Evolutionary conservation across 2,329 filamentous ascomycete genomes (phyloP), one percentile per base, ranked within the genome.

Genomic region (Escovopsis sp.): DNA sequence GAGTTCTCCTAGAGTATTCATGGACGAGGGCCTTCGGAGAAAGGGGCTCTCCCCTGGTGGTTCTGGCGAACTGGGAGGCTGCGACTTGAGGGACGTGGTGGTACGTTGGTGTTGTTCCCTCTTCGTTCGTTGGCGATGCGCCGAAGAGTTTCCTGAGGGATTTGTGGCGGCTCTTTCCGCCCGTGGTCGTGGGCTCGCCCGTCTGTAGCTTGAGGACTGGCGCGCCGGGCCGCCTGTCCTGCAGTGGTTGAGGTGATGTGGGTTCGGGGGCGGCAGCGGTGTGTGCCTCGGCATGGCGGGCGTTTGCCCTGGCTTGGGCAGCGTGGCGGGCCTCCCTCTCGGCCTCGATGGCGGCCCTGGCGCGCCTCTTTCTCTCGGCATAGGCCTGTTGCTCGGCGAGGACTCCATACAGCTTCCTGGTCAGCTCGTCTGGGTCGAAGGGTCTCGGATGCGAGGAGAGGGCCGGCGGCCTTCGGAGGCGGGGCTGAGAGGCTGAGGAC

Each of bases 371-470:
- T 43, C 48, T 50, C 35, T 62, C 57, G 4, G 58, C 53, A 11
- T 50, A 48, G 7, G 55, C 52, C 39, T 65, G 66, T 41, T 68
- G 66, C 39, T 73, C 61, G 5, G 58, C 60, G 12, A 70, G 53
- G 14, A 76, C 64, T 10, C 61, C 42, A 33, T 60, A 57, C 17
- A 77, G 58, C 14, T 70, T 65, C 23, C 64, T 60, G 10, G 62
- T 60, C 19, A 77, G 52, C 37, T 77, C 71, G 19, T 67, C 61
- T 0, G 72, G 58, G 40, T 76, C 70, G 31, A 76, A 52, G 2
- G 57, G 51, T 23, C 51, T 44, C 10, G 55, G 48, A 1, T 45
- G 44, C 17, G 48, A 43, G 11, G 46, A 39, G 28, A 39, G 41
- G 17, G 40, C 37, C 15, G 41, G 44, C 1, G 34, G 37, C 11